These are phyloP conservation scores for Colletotrichum cordylinicola DNA, from an alignment of 2,329 filamentous ascomycete genomes.

Conservation along the genomic window DNA sequence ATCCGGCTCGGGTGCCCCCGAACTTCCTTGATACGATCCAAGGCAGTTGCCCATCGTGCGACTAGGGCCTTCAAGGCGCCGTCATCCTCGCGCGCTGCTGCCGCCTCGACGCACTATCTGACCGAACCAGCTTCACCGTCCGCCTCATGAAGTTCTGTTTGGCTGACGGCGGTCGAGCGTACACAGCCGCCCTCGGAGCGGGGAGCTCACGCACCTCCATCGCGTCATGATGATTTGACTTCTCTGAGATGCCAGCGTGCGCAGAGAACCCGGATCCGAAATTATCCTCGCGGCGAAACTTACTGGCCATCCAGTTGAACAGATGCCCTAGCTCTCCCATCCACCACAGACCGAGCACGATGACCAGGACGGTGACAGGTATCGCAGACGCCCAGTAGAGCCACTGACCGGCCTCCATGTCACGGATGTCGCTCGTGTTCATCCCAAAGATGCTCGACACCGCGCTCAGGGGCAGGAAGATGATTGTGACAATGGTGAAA, in stretches of 20 bases:
- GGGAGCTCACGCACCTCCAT: background rate
- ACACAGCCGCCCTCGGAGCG: background rate
- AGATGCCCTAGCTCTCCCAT: constrained; percentile 47
- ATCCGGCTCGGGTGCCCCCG: background rate
- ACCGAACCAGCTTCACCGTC: constrained; percentile 27
- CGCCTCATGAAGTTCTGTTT: constrained; percentile 4
- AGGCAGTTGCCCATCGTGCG: background rate
- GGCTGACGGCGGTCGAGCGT: background rate
- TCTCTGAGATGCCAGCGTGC: background rate
- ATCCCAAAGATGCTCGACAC: constrained; percentile 58
- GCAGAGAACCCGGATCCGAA: background rate
- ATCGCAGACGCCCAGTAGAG: constrained; percentile 55
- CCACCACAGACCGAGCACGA: constrained; percentile 46
- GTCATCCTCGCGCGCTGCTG: background rate
- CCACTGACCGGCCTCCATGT: constrained; percentile 54
- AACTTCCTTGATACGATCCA: constrained; percentile 1
- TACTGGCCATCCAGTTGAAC: constrained; percentile 23
- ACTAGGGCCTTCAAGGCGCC: background rate
- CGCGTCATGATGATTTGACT: background rate
- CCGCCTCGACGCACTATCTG: background rate
- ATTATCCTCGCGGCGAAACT: background rate
- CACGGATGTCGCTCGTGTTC: constrained; percentile 56
- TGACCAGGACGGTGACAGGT: constrained; percentile 48
- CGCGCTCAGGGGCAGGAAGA: constrained; percentile 53
- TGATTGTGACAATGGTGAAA: constrained; percentile 55